Percentiles rank a stretch among this genome's conserved stretches.
These are phyloP conservation scores for Fraxinus angustifolia DNA, from an alignment of 305 asterid genomes.

Conservation along the genomic window DNA sequence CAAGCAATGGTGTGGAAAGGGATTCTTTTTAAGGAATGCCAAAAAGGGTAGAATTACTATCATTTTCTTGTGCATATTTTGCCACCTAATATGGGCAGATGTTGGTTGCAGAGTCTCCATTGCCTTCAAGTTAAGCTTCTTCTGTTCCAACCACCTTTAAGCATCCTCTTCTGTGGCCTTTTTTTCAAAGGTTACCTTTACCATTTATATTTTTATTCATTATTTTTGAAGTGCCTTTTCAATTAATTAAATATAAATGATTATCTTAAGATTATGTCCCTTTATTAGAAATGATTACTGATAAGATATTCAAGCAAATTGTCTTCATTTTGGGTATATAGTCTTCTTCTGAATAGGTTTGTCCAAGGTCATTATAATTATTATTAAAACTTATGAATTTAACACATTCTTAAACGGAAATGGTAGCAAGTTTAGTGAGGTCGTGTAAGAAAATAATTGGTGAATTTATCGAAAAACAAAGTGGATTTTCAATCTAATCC, in stretches of 20 bases:
- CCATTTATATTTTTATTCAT: not conserved
- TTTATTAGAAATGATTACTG: constrained; percentile 17
- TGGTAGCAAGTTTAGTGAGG: not conserved
- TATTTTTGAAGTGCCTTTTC: constrained; percentile 14
- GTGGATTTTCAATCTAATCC: not conserved
- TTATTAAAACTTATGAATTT: not conserved
- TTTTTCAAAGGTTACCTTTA: not conserved
- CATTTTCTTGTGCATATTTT: constrained; percentile 29
- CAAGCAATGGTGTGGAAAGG: constrained; percentile 36
- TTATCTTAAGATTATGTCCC: not conserved
- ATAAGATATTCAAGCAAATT: not conserved
- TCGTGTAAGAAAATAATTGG: not conserved
- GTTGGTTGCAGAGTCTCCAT: constrained; percentile 98
- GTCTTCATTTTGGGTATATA: not conserved
- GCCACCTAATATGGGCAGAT: constrained; percentile 49
- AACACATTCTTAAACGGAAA: not conserved
- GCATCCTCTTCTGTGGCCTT: constrained; percentile 1
- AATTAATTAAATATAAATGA: constrained; percentile 9
- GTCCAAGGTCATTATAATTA: not conserved
- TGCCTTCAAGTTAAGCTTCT: constrained; percentile 94
- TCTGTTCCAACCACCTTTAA: constrained; percentile 54
- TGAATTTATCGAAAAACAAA: not conserved
- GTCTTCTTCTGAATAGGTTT: not conserved
- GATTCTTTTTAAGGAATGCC: constrained; percentile 45
- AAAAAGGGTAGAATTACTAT: constrained; percentile 31